Evolutionary conservation across 352 stramenopile genomes (phyloP).

Genomic region (Phytophthora europaea): DNA sequence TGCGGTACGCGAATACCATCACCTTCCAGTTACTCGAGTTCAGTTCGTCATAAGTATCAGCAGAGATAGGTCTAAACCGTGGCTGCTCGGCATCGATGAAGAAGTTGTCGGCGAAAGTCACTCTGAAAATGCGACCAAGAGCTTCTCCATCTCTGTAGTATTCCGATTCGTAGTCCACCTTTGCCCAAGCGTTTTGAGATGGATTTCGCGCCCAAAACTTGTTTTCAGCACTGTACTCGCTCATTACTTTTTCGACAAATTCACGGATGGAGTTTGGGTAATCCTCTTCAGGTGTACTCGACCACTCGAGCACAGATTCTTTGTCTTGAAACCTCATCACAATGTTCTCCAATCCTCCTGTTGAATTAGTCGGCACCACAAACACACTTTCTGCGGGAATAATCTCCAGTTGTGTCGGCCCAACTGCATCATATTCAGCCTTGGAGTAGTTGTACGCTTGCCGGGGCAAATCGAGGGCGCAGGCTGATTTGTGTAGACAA

Average conservation of each 20-base stretch:
- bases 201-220: slow-evolving; percentile 17
- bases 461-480: slow-evolving; percentile 23
- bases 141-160: neutral
- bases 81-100: slow-evolving; percentile 31
- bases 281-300: neutral
- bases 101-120: slow-evolving; percentile 13
- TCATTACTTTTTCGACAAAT: slow-evolving; percentile 6
- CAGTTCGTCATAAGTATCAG: slow-evolving; percentile 14
- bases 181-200: neutral
- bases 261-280: neutral
- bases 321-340: slow-evolving; percentile 33
- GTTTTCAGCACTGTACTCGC: slow-evolving; percentile 6
- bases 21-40: slow-evolving; percentile 24
- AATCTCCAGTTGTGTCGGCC: slow-evolving; percentile 26
- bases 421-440: neutral
- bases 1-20: slow-evolving; percentile 12
- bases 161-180: slow-evolving; percentile 6
- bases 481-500: slow-evolving; percentile 37
- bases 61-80: slow-evolving; percentile 18
- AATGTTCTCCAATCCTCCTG: slow-evolving; percentile 20
- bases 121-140: neutral
- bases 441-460: slow-evolving; percentile 10
- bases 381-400: slow-evolving; percentile 20
- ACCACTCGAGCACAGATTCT: slow-evolving; percentile 17
- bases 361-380: slow-evolving; percentile 13